Percentiles rank a stretch among this genome's conserved stretches.
These are phyloP conservation scores for Dispira simplex DNA, from an alignment of 192 early-diverging fungal genomes.

Conservation along the genomic window DNA sequence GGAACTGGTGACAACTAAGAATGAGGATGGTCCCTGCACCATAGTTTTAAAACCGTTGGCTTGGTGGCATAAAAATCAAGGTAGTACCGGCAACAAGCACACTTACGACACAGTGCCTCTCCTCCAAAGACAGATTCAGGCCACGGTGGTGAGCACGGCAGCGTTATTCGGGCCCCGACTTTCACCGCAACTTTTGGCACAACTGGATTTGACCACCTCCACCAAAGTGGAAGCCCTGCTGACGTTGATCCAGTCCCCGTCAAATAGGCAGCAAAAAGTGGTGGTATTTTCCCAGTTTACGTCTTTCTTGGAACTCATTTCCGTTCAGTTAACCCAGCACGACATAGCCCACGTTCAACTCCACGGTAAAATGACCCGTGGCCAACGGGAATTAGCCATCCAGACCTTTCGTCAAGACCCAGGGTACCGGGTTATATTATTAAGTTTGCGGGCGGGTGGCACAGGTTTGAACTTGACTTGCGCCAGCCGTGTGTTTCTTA, in stretches of 20 bases:
- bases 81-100: too few species aligned
- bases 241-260: neutral
- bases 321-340: conserved; percentile 30
- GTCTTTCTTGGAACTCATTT: conserved; percentile 60
- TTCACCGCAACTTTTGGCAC: neutral
- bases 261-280: conserved; percentile 31
- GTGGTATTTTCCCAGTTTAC: conserved; percentile 97
- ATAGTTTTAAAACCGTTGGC: too few species aligned
- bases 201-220: neutral
- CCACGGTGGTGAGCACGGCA: neutral
- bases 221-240: conserved; percentile 7
- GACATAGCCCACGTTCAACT: conserved; percentile 49
- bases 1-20: too few species aligned
- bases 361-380: conserved; percentile 60
- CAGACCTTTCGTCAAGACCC: conserved; percentile 44
- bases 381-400: conserved; percentile 41
- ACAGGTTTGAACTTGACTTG: conserved; percentile 60
- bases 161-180: neutral
- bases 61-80: too few species aligned
- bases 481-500: conserved; percentile 51
- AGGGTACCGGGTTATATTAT: conserved; percentile 38
- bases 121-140: too few species aligned
- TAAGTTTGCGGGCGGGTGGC: conserved; percentile 52
- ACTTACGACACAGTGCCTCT: too few species aligned
- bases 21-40: too few species aligned